Base-by-base conservation (phyloP, 345 rosid genomes). In the Trapa incisa region DNA sequence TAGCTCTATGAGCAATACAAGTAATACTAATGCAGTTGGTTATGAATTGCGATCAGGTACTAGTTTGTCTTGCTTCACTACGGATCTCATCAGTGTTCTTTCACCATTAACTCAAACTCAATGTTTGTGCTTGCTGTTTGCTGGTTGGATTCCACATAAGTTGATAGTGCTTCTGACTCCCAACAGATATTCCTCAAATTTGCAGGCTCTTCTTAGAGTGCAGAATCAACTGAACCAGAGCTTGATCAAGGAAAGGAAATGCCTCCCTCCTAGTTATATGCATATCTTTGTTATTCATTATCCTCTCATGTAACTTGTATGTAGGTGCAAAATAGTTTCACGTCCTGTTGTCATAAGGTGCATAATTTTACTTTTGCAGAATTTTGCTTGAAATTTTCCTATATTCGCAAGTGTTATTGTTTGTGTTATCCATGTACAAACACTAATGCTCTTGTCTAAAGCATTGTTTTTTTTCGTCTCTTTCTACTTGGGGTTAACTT, bases 81-180 rank as follows among this genome's bases (percentile, higher is more conserved):
- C 38, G 10, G 37, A 58, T 32, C 7, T 33, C 63, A 22, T 54
- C 1, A 11, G 1, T 58, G 32, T 58, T 10, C 63, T 32, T 33
- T 35, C 33, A 58, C 61, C 61, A 57, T 10, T 57, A 32, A 57
- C 37, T 57, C 10, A 13, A 32, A 57, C 37, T 57, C 10, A 13
- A 57, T 58, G 14, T 32, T 3, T 35, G 36, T 58, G 63, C 6
- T 58, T 68, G 32, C 80, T 83, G 89, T 64, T 70, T 78, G 80
- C 77, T 81, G 76, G 72, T 79, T 60, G 82, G 72, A 41, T 32
- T 85, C 74, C 72, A 79, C 76, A 71, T 83, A 58, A 76, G 64
- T 32, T 85, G 81, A 85, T 65, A 50, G 67, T 47, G 10, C 62
- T 39, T 50, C 22, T 17, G 1, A 48, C 3, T 11, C 2, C 11